Evolutionary conservation across 148 eudicot genomes (phyloP).

Genomic region (Pharnaceum exiguum): DNA sequence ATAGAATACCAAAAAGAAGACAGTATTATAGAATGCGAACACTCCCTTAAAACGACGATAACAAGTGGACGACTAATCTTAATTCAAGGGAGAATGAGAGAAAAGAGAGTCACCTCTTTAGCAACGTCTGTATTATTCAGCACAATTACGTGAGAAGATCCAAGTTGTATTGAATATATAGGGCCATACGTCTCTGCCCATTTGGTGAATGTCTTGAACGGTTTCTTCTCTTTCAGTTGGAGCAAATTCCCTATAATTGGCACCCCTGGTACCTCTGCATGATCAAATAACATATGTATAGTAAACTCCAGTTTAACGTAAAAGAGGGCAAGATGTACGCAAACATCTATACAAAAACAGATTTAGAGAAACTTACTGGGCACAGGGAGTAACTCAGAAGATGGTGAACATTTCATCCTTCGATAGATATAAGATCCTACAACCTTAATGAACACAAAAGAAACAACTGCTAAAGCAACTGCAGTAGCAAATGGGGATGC

Average conservation of each 20-base stretch:
- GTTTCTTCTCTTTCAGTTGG: conserved; percentile 78
- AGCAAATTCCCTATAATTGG: conserved; percentile 71
- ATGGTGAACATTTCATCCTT: conserved; percentile 18
- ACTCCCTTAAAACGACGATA: no score
- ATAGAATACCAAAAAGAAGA: no score
- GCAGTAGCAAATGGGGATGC: conserved; percentile 20
- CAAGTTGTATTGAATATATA: conserved; percentile 73
- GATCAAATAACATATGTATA: neutral
- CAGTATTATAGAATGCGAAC: no score
- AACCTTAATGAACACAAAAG: conserved; percentile 19
- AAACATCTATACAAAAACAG: no score
- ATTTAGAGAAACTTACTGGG: conserved; percentile 38
- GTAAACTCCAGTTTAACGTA: neutral
- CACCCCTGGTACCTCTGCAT: conserved; percentile 63
- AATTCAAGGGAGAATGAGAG: neutral
- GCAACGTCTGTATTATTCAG: conserved; percentile 57
- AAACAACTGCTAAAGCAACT: conserved; percentile 39
- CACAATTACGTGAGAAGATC: conserved; percentile 48
- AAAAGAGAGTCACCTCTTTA: conserved; percentile 48
- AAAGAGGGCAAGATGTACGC: neutral
- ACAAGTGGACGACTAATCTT: no score
- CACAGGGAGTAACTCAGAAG: conserved; percentile 28
- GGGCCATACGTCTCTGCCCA: conserved; percentile 86
- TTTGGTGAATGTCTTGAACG: conserved; percentile 62
- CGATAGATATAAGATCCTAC: conserved; percentile 14